Evolutionary conservation across 2,329 filamentous ascomycete species (phyloP).

Genomic region (Zymoseptoria tritici): DNA sequence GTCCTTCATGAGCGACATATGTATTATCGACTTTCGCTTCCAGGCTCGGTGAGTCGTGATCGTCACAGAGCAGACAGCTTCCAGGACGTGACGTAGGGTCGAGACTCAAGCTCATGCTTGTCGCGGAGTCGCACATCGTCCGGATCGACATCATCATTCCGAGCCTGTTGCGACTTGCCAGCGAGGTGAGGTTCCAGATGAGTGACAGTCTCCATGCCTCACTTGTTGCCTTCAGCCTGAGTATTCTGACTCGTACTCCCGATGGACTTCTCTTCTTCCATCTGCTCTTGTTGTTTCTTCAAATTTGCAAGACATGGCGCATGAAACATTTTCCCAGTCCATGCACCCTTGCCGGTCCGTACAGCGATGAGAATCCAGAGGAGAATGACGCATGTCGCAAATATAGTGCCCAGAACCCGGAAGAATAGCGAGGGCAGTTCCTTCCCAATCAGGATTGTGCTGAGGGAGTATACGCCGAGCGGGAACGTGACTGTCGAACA

Average conservation of each 20-base stretch:
- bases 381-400: conserved; percentile 44
- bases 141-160: no score
- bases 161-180: no score
- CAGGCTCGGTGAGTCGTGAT: no score
- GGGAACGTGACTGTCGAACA: conserved; percentile 47
- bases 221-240: neutral
- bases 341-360: conserved; percentile 10
- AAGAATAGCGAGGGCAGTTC: conserved; percentile 51
- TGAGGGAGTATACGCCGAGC: conserved; percentile 48
- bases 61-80: no score
- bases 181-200: no score
- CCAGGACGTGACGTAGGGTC: no score
- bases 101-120: no score
- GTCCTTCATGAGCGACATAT: no score
- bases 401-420: conserved; percentile 47
- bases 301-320: conserved; percentile 15
- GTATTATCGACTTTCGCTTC: no score
- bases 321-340: conserved; percentile 13
- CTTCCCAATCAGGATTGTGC: conserved; percentile 40
- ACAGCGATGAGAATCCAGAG: conserved; percentile 40
- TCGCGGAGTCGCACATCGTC: no score
- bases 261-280: conserved; percentile 11
- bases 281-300: conserved; percentile 6
- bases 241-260: neutral
- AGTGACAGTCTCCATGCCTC: neutral